Evolutionary conservation across 2,329 filamentous ascomycete genomes (phyloP).

Genomic region (Aureobasidium sp.): DNA sequence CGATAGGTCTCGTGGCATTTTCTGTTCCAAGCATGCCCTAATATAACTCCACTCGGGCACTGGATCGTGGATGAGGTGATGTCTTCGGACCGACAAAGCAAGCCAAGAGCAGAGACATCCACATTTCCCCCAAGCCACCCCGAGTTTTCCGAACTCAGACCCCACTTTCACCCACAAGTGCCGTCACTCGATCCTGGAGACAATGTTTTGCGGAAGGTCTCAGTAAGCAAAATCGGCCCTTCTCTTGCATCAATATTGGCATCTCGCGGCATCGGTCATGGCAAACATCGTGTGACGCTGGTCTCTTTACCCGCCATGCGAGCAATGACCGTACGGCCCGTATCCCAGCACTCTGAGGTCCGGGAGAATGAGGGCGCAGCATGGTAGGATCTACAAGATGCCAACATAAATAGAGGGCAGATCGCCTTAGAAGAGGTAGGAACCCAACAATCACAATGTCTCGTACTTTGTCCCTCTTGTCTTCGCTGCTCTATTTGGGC

Average conservation of each 20-base stretch:
- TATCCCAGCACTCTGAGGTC: background rate
- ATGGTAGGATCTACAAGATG: constrained; percentile 1
- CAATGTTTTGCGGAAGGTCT: background rate
- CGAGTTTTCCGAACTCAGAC: background rate
- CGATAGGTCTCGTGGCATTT: background rate
- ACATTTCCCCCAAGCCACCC: background rate
- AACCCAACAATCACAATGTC: background rate
- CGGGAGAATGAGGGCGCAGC: background rate
- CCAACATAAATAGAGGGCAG: background rate
- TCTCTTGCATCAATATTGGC: constrained; percentile 4
- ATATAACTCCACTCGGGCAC: background rate
- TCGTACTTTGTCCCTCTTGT: background rate
- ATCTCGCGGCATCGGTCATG: background rate
- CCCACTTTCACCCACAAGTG: background rate
- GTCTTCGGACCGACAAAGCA: background rate
- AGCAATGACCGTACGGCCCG: background rate
- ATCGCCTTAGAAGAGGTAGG: background rate
- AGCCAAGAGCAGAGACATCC: background rate
- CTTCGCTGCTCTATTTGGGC: constrained; percentile 1
- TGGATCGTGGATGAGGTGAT: background rate
- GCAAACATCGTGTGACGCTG: background rate
- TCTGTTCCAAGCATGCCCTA: background rate
- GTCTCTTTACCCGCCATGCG: background rate
- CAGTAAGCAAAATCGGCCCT: constrained; percentile 3
- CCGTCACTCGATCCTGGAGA: background rate